Evolutionary conservation across 495 filamentous ascomycete species (phyloP).

Genomic region (Tuber indicum): DNA sequence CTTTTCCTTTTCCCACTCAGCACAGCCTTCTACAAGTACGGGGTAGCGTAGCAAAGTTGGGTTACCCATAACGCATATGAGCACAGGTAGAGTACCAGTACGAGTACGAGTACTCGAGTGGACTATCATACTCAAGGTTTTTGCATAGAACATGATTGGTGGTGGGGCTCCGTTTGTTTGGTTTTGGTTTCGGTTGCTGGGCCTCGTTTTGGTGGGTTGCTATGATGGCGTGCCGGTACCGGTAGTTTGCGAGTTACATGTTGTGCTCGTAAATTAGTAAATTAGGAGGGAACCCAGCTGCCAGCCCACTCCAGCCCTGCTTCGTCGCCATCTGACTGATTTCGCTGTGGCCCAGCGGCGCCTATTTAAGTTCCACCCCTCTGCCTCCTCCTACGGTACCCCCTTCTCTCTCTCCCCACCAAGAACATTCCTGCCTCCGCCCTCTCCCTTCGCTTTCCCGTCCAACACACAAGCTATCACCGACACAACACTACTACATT

Average conservation of each 20-base stretch:
- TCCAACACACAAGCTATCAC: slow-evolving; percentile 8
- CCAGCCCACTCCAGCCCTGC: neutral
- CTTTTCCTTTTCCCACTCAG: neutral
- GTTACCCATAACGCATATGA: neutral
- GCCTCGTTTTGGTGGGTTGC: neutral
- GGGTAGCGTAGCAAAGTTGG: neutral
- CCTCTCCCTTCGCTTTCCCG: slow-evolving; percentile 10
- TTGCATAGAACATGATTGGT: neutral
- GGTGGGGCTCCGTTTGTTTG: neutral
- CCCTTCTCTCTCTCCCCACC: slow-evolving; percentile 27
- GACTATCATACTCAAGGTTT: neutral
- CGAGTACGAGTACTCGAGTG: no score
- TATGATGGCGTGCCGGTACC: neutral
- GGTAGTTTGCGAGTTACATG: neutral
- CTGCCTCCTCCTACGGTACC: slow-evolving; percentile 16
- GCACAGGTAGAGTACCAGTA: no score
- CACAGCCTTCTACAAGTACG: neutral
- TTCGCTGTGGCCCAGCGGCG: neutral
- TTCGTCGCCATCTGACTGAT: neutral
- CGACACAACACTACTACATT: slow-evolving; percentile 1
- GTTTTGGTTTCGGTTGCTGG: neutral
- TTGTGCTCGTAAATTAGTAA: neutral
- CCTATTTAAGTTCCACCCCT: slow-evolving; percentile 39
- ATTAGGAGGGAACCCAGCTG: neutral
- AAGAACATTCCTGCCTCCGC: slow-evolving; percentile 23